Conservation (phyloP, 495 filamentous ascomycete species). For the Neurospora sp. region DNA sequence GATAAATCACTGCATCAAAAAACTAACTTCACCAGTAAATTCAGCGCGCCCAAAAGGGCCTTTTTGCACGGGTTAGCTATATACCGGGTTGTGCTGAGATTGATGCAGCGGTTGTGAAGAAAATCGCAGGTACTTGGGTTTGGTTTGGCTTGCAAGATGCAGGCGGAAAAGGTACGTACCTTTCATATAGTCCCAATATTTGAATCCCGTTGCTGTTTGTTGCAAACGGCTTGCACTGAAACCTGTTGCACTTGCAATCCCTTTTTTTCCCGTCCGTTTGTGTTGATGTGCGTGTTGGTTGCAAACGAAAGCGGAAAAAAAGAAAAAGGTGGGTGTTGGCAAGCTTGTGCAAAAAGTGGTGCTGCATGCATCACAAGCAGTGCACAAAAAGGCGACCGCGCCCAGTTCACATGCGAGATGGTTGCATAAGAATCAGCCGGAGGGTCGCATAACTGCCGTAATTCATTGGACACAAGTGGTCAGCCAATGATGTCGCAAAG, state of each 20-base stretch:
- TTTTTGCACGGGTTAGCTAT: too few relatives aligned
- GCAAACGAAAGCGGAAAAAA: neutral
- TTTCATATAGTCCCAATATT: too few relatives aligned
- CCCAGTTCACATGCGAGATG: neutral
- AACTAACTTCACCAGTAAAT: too few relatives aligned
- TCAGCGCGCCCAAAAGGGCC: too few relatives aligned
- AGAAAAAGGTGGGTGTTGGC: neutral
- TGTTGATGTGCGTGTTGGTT: neutral
- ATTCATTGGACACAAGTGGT: constrained; percentile 2
- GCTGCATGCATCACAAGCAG: neutral
- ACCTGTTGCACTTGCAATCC: neutral
- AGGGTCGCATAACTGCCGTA: constrained; percentile 14
- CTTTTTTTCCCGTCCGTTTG: neutral
- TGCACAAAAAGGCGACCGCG: neutral
- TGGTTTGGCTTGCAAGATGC: too few relatives aligned
- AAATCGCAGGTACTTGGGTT: too few relatives aligned
- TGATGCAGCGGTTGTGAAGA: too few relatives aligned
- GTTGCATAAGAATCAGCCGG: constrained; percentile 2
- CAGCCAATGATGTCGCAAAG: neutral
- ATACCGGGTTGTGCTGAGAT: too few relatives aligned
- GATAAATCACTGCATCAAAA: too few relatives aligned
- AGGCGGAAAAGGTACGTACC: too few relatives aligned
- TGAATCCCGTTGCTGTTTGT: neutral
- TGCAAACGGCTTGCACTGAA: neutral
- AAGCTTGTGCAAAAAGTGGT: neutral